Conservation (phyloP, 768 basidiomycete genomes). For the Mycena galericulata region DNA sequence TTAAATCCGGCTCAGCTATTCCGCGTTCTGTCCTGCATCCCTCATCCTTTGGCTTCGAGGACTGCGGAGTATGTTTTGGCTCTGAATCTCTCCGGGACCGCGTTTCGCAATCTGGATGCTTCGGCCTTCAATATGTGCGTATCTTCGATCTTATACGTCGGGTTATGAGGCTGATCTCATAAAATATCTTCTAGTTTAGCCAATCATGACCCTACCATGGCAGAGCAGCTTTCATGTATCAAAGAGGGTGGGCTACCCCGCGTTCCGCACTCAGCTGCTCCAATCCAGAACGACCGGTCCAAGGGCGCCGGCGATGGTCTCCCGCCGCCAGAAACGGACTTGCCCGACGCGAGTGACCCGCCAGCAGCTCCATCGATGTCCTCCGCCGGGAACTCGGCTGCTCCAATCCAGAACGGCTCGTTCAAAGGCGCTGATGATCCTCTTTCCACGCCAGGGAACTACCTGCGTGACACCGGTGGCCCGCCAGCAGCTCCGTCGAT, state of each 20-base stretch:
- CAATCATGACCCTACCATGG: slow-evolving; percentile 21
- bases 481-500: background rate
- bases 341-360: background rate
- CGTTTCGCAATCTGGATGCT: slow-evolving; percentile 23
- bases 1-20: slow-evolving; percentile 18
- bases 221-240: slow-evolving; percentile 20
- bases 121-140: slow-evolving; percentile 24
- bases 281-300: background rate
- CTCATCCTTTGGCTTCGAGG: slow-evolving; percentile 13
- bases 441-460: too few species aligned
- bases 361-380: background rate
- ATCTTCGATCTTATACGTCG: background rate
- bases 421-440: too few species aligned
- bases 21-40: slow-evolving; percentile 18
- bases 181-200: slow-evolving; percentile 10
- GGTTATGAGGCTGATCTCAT: background rate
- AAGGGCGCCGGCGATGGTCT: too few species aligned
- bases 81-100: slow-evolving; percentile 27
- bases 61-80: slow-evolving; percentile 26
- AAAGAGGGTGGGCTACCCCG: slow-evolving; percentile 14
- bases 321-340: background rate
- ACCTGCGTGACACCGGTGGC: background rate
- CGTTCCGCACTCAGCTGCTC: background rate
- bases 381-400: too few species aligned
- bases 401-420: too few species aligned